Percentiles rank a stretch among this genome's conserved stretches.
Conservation (phyloP, 805 yeast species). For the Starmerella sirachaensis region DNA sequence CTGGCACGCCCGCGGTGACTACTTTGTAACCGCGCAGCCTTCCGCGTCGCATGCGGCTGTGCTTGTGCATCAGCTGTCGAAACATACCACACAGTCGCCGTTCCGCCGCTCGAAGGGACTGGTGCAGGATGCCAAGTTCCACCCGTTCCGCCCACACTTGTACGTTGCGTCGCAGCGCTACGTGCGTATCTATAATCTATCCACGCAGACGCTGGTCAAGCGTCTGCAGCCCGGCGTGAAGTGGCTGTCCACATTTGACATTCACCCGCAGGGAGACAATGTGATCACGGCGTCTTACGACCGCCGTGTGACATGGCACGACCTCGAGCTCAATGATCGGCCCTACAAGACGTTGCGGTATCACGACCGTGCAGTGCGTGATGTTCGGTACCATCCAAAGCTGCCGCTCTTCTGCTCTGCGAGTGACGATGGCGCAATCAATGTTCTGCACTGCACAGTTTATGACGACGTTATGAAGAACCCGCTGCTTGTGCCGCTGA, state of each 20-base stretch:
- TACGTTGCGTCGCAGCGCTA: constrained; percentile 91
- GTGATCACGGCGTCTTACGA: constrained; percentile 86
- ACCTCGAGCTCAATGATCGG: constrained; percentile 72
- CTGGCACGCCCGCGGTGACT: constrained; percentile 98
- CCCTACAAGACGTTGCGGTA: constrained; percentile 94
- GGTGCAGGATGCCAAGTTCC: constrained; percentile 92
- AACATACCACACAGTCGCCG: constrained; percentile 91
- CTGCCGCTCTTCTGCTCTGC: constrained; percentile 90
- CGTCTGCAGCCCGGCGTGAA: constrained; percentile 90
- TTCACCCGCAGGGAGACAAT: constrained; percentile 94
- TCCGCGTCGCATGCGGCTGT: constrained; percentile 81
- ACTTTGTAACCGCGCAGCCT: constrained; percentile 93
- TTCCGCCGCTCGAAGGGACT: constrained; percentile 87
- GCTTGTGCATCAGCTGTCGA: constrained; percentile 84
- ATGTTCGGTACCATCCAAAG: constrained; percentile 72
- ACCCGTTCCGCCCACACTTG: constrained; percentile 87
- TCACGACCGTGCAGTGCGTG: constrained; percentile 88
- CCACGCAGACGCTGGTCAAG: constrained; percentile 72
- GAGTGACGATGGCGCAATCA: constrained; percentile 85
- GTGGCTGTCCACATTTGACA: constrained; percentile 82
- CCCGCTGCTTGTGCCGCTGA: constrained; percentile 90
- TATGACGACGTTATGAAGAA: constrained; percentile 92
- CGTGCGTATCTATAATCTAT: constrained; percentile 77
- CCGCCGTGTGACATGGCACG: constrained; percentile 95
- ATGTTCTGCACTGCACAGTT: constrained; percentile 92